These are phyloP conservation scores for Eutypella sp. DNA, from an alignment of 2,329 filamentous ascomycete genomes.

Conservation along the genomic window DNA sequence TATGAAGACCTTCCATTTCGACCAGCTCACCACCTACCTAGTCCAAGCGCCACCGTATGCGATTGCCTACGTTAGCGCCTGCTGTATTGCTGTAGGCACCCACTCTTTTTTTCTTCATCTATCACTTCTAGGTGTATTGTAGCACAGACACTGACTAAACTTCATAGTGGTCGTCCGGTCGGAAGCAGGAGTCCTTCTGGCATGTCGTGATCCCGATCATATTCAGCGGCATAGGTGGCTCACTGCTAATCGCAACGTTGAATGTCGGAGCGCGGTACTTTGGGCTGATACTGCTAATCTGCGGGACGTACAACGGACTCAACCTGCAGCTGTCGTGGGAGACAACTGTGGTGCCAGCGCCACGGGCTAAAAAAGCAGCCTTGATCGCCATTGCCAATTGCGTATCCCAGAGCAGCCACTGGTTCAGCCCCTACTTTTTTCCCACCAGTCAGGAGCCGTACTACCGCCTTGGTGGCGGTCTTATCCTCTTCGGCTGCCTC, in stretches of 20 bases:
- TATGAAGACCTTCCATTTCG: conserved; percentile 22
- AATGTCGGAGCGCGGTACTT: conserved; percentile 38
- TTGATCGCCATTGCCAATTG: conserved; percentile 37
- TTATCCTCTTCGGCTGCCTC: conserved; percentile 14
- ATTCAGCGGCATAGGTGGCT: conserved; percentile 33
- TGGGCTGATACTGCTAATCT: conserved; percentile 34
- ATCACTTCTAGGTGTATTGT: no score
- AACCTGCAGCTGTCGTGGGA: conserved; percentile 36
- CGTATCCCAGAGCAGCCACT: conserved; percentile 31
- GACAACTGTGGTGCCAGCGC: conserved; percentile 33
- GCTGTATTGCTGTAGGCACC: conserved; percentile 19
- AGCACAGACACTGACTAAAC: no score
- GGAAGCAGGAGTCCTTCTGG: conserved; percentile 30
- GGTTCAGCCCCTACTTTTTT: conserved; percentile 35
- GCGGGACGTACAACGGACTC: conserved; percentile 33
- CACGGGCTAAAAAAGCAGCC: conserved; percentile 34
- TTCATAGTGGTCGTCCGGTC: conserved; percentile 29
- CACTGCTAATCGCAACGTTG: conserved; percentile 33
- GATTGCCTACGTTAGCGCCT: conserved; percentile 33
- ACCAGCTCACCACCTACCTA: conserved; percentile 29
- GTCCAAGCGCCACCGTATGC: conserved; percentile 36
- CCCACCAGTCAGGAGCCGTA: conserved; percentile 20
- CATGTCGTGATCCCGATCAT: conserved; percentile 33
- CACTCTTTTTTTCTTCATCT: not conserved
- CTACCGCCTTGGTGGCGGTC: conserved; percentile 20